phyloP scores from a whole-genome alignment of 108 stramenopile genomes.

The Cyclotella choctawhatcheeana region DNA sequence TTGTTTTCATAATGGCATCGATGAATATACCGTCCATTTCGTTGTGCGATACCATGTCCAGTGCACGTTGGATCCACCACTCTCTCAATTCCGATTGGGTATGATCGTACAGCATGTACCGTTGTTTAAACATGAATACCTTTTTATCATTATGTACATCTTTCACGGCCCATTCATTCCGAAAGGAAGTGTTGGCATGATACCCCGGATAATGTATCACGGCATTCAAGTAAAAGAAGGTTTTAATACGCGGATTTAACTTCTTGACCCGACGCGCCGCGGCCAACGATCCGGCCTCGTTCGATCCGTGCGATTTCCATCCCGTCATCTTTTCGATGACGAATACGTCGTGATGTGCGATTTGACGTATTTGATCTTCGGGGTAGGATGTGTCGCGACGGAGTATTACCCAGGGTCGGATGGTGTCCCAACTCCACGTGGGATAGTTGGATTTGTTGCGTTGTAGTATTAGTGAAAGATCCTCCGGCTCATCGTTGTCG shows the following conservation, averaged over 20 bases:
- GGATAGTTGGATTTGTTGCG: constrained; percentile 18
- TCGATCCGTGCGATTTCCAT: constrained; percentile 23
- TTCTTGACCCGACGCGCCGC: constrained; percentile 39
- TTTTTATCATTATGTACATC: constrained; percentile 1
- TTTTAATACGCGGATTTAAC: constrained; percentile 40
- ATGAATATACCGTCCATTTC: constrained; percentile 51
- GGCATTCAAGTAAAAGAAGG: constrained; percentile 47
- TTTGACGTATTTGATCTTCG: constrained; percentile 30
- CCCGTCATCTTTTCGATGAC: constrained; percentile 49
- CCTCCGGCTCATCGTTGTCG: constrained; percentile 1
- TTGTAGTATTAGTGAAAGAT: neutral
- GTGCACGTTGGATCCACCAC: constrained; percentile 48
- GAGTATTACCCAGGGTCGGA: constrained; percentile 36
- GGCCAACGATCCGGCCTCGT: constrained; percentile 39
- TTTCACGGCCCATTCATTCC: constrained; percentile 26
- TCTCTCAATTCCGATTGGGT: constrained; percentile 37
- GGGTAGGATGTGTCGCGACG: constrained; percentile 27
- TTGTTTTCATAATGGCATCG: constrained; percentile 35
- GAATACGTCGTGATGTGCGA: constrained; percentile 39
- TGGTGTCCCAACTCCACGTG: constrained; percentile 41
- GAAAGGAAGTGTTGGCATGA: constrained; percentile 26
- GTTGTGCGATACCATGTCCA: constrained; percentile 33
- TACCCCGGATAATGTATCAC: constrained; percentile 48
- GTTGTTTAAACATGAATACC: constrained; percentile 23
- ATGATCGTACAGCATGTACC: constrained; percentile 37